Evolutionary conservation across 768 basidiomycete genomes (phyloP).

Genomic region (Lactarius sp.): DNA sequence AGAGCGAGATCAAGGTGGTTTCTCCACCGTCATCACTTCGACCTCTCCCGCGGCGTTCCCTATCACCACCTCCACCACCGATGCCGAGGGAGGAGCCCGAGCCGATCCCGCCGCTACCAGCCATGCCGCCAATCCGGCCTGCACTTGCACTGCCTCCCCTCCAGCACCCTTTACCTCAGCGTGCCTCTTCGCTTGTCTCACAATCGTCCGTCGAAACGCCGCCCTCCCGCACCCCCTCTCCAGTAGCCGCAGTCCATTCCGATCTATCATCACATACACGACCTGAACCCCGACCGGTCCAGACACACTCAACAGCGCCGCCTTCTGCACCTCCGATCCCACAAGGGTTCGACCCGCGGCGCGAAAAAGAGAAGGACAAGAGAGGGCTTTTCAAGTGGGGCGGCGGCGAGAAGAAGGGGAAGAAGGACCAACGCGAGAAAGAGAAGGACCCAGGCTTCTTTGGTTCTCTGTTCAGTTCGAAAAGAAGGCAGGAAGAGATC

Average conservation of each 20-base stretch:
- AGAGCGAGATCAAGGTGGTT: conserved; percentile 13
- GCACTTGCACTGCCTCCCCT: conserved; percentile 15
- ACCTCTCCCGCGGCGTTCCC: conserved; percentile 19
- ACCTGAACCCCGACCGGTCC: conserved; percentile 22
- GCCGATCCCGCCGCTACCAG: conserved; percentile 3
- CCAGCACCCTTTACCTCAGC: conserved; percentile 22
- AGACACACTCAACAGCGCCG: conserved; percentile 10
- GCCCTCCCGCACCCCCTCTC: conserved; percentile 55
- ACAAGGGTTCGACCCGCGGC: conserved; percentile 72
- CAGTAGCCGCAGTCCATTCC: conserved; percentile 28
- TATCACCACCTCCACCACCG: conserved; percentile 13
- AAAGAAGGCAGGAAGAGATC: conserved; percentile 80
- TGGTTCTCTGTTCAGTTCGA: conserved; percentile 82
- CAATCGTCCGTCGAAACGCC: conserved; percentile 38
- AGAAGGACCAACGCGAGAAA: conserved; percentile 50
- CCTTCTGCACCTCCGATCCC: conserved; percentile 27
- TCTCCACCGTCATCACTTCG: conserved; percentile 11
- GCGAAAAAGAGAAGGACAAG: conserved; percentile 58
- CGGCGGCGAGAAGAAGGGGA: conserved; percentile 44
- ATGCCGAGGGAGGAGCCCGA: background rate
- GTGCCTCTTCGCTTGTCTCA: conserved; percentile 35
- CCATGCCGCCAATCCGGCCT: background rate
- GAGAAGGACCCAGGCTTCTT: conserved; percentile 86
- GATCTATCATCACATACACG: background rate
- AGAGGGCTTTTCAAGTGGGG: conserved; percentile 49